Percentiles rank a stretch among this genome's conserved stretches.
Evolutionary conservation across 345 rosid species (phyloP).

Genomic region (Syzygium jambos): DNA sequence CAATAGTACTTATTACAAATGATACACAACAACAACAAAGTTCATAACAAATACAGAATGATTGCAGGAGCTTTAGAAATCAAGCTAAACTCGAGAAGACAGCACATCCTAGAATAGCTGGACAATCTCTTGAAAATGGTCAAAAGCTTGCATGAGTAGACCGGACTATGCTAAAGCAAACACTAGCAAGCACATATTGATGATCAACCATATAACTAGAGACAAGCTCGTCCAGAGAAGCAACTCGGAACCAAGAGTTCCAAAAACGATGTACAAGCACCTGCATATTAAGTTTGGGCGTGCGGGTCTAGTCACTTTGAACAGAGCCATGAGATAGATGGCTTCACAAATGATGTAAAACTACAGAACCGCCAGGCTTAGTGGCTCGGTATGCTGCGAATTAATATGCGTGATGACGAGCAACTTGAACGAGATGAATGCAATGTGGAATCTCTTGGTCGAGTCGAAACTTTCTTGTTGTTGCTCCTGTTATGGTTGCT

Average conservation of each 20-base stretch:
- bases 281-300: accelerated
- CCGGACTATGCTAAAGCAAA: neutral
- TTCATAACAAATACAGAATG: neutral
- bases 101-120: accelerated
- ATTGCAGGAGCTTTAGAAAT: too few relatives aligned
- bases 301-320: accelerated
- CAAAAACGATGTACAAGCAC: neutral
- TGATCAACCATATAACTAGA: accelerated
- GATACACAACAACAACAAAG: too few relatives aligned
- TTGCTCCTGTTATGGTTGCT: too few relatives aligned
- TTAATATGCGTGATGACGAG: accelerated
- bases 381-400: accelerated
- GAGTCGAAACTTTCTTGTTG: accelerated
- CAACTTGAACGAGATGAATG: accelerated
- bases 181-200: neutral
- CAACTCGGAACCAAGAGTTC: accelerated
- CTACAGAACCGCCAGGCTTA: accelerated
- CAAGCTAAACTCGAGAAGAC: accelerated
- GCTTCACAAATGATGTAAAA: neutral
- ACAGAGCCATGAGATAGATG: neutral
- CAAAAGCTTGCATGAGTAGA: accelerated
- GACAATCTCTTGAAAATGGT: accelerated
- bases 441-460: accelerated
- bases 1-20: too few relatives aligned
- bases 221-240: neutral